A percentile compares a stretch with the other conserved stretches of the same genome.
Conservation (phyloP, 116 monocot genomes). For the Cymodocea nodosa region DNA sequence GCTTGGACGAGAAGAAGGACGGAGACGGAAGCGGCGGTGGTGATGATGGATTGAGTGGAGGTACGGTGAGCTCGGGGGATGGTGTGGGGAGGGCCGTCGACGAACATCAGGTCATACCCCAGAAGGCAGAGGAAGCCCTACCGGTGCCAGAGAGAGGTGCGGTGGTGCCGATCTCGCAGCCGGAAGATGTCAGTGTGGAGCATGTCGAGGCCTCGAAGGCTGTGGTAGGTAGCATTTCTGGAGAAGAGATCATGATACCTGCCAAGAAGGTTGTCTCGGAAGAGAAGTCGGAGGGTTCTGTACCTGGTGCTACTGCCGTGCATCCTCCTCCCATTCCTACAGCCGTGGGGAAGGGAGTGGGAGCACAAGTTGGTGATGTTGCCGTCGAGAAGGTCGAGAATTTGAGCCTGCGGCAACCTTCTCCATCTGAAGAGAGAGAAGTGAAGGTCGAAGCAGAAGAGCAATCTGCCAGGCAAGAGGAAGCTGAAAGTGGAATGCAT, state of each 20-base stretch:
- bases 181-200: too few species aligned
- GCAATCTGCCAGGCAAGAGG: not conserved
- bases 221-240: too few species aligned
- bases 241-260: too few species aligned
- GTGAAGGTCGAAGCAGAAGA: constrained; percentile 3
- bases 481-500: not conserved
- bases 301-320: not conserved
- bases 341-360: constrained; percentile 5
- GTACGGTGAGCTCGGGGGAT: not conserved
- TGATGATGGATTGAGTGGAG: not conserved
- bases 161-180: too few species aligned
- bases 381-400: constrained; percentile 7
- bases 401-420: not conserved
- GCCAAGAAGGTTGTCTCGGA: not conserved
- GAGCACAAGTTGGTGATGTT: not conserved
- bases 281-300: not conserved
- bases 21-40: not conserved
- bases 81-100: not conserved
- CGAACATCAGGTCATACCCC: not conserved
- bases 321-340: not conserved
- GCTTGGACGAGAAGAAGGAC: not conserved
- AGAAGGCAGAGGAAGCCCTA: not conserved
- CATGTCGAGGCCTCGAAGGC: too few species aligned
- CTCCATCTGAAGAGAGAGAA: not conserved
- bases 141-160: not conserved